Base-by-base conservation (phyloP, 148 eudicot species). In the Silene latifolia region DNA sequence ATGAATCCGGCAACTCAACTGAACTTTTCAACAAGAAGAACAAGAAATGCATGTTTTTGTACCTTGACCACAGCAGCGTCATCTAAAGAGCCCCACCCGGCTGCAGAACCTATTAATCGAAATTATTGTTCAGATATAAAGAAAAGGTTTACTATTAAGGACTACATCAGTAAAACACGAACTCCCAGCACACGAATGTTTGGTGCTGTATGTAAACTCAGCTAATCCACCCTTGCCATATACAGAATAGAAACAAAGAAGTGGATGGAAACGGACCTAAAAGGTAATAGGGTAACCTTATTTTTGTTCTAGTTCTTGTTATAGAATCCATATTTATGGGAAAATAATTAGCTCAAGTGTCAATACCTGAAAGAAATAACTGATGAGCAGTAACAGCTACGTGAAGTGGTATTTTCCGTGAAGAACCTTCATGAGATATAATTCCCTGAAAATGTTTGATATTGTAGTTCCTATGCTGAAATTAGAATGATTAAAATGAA, bases 41-140 rank as follows among this genome's bases (percentile, higher is more conserved):
- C 71, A 80, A 4, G 42, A 27, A 57, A 73, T 17, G 64, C 12
- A 71, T 14, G 27, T 10, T 60, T 20, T 66, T 59, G 48, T 80
- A 96, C 99, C 97, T 96, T 96, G 53, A 96, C 99, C 80, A 96
- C 94, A 74, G 93, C 92, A 73, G 99, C 83, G 85, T 96, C 99
- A 83, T 96, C 99, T 75, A 96, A 72, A 14, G 81, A 77, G 65
- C 99, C 99, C 99, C 99, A 96, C 66, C 99, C 99, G 85, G 99
- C 96, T 87, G 99, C 98, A 79, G 99, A 96, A 79, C 99, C 99
- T 96, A 80, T 57, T 72, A 74, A 4, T 44, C 32, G 20, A 42
- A 67, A 72, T 13, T 60, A 79, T 44, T 80, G 71, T 42, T 77
- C 63, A 71, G 67, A 68, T 56, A 68, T 62, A 73, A 71, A 35